These are phyloP conservation scores for Sporothrix dimorphospora DNA, from an alignment of 2,329 filamentous ascomycete genomes.

Conservation along the genomic window DNA sequence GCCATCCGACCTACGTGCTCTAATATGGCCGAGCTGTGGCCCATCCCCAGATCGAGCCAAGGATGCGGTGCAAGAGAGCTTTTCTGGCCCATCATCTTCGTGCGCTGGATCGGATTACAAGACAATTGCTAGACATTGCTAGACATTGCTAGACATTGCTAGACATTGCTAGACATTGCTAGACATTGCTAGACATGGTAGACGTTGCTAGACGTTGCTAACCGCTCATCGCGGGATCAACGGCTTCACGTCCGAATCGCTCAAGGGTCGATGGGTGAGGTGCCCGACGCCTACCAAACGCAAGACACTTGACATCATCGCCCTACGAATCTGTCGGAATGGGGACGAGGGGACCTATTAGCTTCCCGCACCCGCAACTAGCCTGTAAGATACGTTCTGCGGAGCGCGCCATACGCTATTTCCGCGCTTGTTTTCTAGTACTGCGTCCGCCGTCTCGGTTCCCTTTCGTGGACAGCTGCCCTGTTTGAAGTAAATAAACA, in stretches of 20 bases:
- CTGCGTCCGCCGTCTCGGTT: neutral
- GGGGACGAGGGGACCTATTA: neutral
- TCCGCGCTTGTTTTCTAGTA: neutral
- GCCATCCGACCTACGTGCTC: neutral
- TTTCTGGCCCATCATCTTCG: neutral
- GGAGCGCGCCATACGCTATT: neutral
- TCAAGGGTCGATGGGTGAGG: neutral
- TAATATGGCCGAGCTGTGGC: neutral
- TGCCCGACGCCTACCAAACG: neutral
- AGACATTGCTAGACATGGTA: neutral
- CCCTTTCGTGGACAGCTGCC: neutral
- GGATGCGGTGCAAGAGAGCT: neutral
- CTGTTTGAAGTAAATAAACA: conserved; percentile 6
- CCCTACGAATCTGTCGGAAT: neutral
- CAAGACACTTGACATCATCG: conserved; percentile 18
- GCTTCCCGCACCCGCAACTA: neutral
- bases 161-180: neutral
- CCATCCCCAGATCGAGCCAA: neutral
- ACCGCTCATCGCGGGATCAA: neutral
- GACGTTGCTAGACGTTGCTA: too few species aligned
- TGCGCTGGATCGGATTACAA: neutral
- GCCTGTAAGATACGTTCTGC: neutral
- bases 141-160: neutral
- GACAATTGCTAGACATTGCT: neutral
- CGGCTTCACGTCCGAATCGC: neutral